Evolutionary conservation across 2,329 filamentous ascomycete genomes (phyloP).

Genomic region (Didymella pomorum): DNA sequence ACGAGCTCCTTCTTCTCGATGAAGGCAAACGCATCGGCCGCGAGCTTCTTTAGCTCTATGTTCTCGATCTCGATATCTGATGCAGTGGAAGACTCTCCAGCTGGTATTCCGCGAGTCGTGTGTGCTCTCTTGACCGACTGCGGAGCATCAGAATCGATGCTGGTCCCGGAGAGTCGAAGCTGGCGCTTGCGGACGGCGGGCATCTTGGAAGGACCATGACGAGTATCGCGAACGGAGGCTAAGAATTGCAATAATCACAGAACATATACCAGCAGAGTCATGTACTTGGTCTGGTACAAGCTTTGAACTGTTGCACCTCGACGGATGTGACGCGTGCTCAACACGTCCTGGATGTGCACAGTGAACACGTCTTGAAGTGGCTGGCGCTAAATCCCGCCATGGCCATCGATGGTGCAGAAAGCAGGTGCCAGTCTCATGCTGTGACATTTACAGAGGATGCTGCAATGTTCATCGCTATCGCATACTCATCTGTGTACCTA

Average conservation of each 20-base stretch:
- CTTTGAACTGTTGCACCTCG: background rate
- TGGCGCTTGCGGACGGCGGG: background rate
- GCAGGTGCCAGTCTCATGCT: too few species aligned
- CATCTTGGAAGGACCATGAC: background rate
- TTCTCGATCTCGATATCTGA: too few species aligned
- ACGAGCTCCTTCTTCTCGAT: too few species aligned
- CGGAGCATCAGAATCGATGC: background rate
- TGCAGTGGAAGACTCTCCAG: too few species aligned
- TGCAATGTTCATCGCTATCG: too few species aligned
- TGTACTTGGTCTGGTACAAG: background rate
- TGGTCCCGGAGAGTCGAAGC: background rate
- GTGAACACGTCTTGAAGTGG: background rate
- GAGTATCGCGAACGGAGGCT: background rate
- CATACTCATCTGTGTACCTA: background rate
- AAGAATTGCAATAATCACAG: background rate
- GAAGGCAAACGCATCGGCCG: too few species aligned
- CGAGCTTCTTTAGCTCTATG: too few species aligned
- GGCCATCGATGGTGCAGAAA: background rate
- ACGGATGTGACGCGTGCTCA: background rate
- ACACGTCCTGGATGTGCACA: background rate
- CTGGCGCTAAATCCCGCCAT: background rate
- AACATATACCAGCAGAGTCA: background rate
- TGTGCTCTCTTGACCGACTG: background rate
- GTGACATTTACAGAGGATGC: too few species aligned
- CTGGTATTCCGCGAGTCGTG: too few species aligned